These are phyloP conservation scores for Trichoderma reesei DNA, from an alignment of 495 filamentous ascomycete species.

Conservation along the genomic window DNA sequence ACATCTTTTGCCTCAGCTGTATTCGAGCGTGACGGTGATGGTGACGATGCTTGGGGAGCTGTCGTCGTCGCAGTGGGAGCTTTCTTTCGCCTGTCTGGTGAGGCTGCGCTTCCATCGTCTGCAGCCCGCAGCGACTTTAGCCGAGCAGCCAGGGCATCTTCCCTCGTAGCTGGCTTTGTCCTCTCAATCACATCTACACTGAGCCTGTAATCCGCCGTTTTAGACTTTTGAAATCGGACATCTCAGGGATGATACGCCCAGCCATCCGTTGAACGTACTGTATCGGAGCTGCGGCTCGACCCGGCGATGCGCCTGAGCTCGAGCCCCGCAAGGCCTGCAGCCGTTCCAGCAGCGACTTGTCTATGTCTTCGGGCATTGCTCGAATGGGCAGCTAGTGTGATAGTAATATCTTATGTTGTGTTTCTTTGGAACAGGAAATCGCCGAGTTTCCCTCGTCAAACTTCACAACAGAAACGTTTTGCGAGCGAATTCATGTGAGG, in stretches of 20 bases:
- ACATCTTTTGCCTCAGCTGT: neutral
- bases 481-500: neutral
- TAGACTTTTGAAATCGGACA: too few relatives aligned
- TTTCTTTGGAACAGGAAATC: neutral
- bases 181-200: constrained; percentile 7
- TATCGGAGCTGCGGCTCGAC: neutral
- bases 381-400: neutral
- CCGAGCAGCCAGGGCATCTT: constrained; percentile 34
- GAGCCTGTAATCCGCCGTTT: neutral
- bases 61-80: neutral
- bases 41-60: neutral
- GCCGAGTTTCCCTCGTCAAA: neutral
- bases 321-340: constrained; percentile 10
- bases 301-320: neutral
- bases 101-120: neutral
- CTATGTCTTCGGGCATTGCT: constrained; percentile 3
- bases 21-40: neutral
- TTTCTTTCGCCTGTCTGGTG: neutral
- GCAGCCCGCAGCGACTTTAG: constrained; percentile 31
- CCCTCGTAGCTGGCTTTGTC: constrained; percentile 22
- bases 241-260: too few relatives aligned
- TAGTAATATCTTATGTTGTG: neutral
- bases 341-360: constrained; percentile 9
- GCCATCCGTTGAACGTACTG: neutral
- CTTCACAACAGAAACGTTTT: neutral